phyloP scores from a whole-genome alignment of 164 flowering plant species.

The Sextonia rubra region DNA sequence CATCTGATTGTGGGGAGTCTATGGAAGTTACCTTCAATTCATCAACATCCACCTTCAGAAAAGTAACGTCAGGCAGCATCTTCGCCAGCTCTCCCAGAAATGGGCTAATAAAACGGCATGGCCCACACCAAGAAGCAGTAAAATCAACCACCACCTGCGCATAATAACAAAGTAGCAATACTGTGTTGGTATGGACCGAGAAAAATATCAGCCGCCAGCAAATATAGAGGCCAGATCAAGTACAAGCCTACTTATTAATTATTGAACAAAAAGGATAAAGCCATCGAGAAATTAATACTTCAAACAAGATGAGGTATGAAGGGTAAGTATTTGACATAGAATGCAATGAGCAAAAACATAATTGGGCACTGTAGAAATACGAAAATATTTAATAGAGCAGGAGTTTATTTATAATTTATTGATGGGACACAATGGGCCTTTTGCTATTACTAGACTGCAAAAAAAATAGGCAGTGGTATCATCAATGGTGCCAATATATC shows the following conservation, averaged over 20 bases:
- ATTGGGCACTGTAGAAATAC: no score
- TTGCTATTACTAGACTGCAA: no score
- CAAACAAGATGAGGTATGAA: not conserved
- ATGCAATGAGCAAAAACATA: no score
- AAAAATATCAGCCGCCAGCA: not conserved
- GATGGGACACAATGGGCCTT: no score
- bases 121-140: conserved; percentile 93
- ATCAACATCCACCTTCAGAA: conserved; percentile 82
- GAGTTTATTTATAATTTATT: no score
- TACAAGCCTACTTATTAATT: not conserved
- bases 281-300: not conserved
- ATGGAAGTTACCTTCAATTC: conserved; percentile 45
- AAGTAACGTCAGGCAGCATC: conserved; percentile 46
- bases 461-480: no score
- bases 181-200: not conserved
- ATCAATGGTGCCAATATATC: no score
- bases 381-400: no score
- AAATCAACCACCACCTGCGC: conserved; percentile 79
- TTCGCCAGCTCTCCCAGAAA: conserved; percentile 57
- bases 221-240: not conserved
- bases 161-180: not conserved
- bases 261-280: not conserved
- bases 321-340: no score
- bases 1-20: not conserved
- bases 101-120: conserved; percentile 72